A percentile compares a stretch with the other conserved stretches of the same genome.
Evolutionary conservation across 1,284 basidiomycete genomes (phyloP).

Genomic region (Naganishia sp.): DNA sequence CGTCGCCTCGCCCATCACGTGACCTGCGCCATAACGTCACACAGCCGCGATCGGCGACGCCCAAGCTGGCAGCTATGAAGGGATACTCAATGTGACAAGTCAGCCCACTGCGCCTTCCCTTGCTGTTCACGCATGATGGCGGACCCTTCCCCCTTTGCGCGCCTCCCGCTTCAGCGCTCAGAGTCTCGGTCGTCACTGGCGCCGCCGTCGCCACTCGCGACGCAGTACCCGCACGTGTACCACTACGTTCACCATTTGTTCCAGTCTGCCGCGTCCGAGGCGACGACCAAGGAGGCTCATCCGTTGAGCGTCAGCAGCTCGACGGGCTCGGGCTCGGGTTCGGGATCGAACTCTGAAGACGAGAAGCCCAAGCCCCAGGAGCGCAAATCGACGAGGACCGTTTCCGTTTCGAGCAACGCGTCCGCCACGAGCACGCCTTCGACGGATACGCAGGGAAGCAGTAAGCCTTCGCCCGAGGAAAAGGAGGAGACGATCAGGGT

Average conservation of each 20-base stretch:
- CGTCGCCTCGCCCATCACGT: neutral
- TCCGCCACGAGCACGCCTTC: conserved; percentile 4
- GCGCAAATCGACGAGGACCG: conserved; percentile 1
- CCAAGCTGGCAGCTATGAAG: neutral
- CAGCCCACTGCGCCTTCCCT: neutral
- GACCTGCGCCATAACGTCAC: conserved; percentile 5
- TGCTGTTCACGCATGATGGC: neutral
- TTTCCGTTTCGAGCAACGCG: conserved; percentile 8
- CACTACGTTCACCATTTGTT: conserved; percentile 32
- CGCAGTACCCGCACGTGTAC: conserved; percentile 31
- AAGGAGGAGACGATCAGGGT: conserved; percentile 62
- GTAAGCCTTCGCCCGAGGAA: conserved; percentile 32
- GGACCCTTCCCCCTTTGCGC: conserved; percentile 17
- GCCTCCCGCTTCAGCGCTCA: conserved; percentile 10
- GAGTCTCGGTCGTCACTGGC: conserved; percentile 18
- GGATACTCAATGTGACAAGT: neutral
- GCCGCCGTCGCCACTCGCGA: conserved; percentile 16
- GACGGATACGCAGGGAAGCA: neutral
- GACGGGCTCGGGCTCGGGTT: conserved; percentile 13
- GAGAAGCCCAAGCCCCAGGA: conserved; percentile 2
- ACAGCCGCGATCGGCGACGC: neutral
- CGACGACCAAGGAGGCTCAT: conserved; percentile 8
- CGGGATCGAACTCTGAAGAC: conserved; percentile 8
- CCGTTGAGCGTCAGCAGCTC: conserved; percentile 15
- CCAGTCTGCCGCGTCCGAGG: conserved; percentile 2